Base-by-base conservation (phyloP, 441 rosid genomes). In the Jatropha podagrica region DNA sequence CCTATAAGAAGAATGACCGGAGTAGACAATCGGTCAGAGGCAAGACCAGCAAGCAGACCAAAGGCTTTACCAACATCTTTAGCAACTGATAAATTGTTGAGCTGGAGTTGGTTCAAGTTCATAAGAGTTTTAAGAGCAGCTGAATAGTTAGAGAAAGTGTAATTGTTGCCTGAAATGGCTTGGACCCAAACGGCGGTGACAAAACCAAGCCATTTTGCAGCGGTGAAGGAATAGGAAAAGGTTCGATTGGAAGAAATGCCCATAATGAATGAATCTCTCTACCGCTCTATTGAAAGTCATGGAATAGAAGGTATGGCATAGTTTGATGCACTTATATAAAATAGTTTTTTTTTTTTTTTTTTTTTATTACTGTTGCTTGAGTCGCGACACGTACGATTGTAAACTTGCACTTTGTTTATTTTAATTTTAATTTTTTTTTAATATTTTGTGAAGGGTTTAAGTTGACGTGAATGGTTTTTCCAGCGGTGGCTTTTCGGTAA, bases 161-260 rank as follows among this genome's bases (percentile, higher is more conserved):
- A 91, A 67, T 92, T 92, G 85, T 92, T 92, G 76, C 97, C 96
- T 14, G 94, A 87, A 48, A 92, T 84, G 58, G 94, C 68, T 76
- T 91, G 96, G n/a, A 91, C 96, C 96, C 96, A 92, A 13, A 92
- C 89, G 11, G 97, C 96, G 0, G 97, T 86, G n/a, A 92, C 92
- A 65, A 92, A 87, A 12, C 96, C 96, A 3, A 92, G 82, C 97
- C 97, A 92, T 86, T 90, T 89, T 23, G 78, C 5, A 66, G 93
- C 79, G 17, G 82, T 62, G 23, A 81, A 74, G 27, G 80, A 69
- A 64, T 71, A 18, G 40, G 83, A 75, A 71, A 79, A 77, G 32
- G 71, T 11, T 13, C 32, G 32, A 32, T 18, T 27, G 9, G 7
- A 44, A 23, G 56, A 26, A 13, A 26, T 3, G 20, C 74, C 75